A percentile compares a stretch with the other conserved stretches of the same genome.
Conservation (phyloP, 441 rosid species). For the Dalechampia spathulata region DNA sequence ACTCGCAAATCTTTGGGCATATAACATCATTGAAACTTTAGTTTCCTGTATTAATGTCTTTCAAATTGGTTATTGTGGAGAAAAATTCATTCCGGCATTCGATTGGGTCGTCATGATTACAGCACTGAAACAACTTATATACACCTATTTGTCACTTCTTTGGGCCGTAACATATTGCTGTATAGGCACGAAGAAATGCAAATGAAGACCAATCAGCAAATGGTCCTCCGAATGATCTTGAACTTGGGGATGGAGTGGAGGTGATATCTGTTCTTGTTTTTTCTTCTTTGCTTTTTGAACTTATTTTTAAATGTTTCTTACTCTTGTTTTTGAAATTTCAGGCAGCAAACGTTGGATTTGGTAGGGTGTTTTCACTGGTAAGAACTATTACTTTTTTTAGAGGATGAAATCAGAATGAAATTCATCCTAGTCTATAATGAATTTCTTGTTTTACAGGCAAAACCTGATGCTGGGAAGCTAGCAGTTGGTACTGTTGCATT, state of each 20-base stretch:
- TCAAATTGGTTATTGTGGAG: too few relatives aligned
- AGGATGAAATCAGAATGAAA: background rate
- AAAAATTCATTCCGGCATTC: too few relatives aligned
- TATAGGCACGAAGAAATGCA: slow-evolving; percentile 30
- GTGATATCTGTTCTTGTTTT: slow-evolving; percentile 24
- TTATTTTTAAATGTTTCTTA: slow-evolving; percentile 7
- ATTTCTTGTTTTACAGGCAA: slow-evolving; percentile 47
- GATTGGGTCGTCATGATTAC: too few relatives aligned
- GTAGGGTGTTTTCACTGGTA: slow-evolving; percentile 64
- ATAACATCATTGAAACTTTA: too few relatives aligned
- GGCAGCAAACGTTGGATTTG: slow-evolving; percentile 80
- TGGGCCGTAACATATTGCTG: background rate
- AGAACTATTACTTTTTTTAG: slow-evolving; percentile 13
- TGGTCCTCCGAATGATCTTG: slow-evolving; percentile 42
- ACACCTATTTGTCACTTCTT: too few relatives aligned
- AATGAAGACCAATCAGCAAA: slow-evolving; percentile 30
- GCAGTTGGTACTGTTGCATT: slow-evolving; percentile 65
- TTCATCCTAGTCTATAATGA: background rate
- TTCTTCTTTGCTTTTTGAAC: slow-evolving; percentile 3
- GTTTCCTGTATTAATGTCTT: too few relatives aligned
- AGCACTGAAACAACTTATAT: too few relatives aligned
- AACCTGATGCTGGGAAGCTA: slow-evolving; percentile 72
- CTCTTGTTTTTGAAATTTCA: slow-evolving; percentile 25
- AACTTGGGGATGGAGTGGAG: slow-evolving; percentile 61
- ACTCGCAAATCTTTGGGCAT: too few relatives aligned